Base-by-base conservation (phyloP, 176 grass and related monocot genomes). In the Poa pratensis region DNA sequence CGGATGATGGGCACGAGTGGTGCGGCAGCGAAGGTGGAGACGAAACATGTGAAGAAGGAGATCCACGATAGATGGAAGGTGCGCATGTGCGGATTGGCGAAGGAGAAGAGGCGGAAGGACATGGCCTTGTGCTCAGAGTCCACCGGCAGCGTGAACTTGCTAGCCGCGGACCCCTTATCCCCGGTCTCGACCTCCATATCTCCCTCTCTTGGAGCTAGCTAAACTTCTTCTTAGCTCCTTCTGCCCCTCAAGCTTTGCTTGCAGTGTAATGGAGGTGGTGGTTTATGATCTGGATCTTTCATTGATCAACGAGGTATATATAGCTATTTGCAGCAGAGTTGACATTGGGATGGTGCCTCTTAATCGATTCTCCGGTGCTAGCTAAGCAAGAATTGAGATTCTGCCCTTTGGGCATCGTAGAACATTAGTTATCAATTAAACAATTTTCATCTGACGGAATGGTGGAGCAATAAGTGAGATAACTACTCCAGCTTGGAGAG, bases 11-110 rank as follows among this genome's bases (percentile, higher is more conserved):
- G 94, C 2, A 97, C 90, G 0, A 94, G 70, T 0, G 95, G 93
- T 0, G 95, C 81, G 0, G 81, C 81, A 0, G 81, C 95, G 82
- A 98, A 98, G 80, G 95, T 98, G 42, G 95, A 98, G 17, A 98
- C 87, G 49, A 98, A 91, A 73, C 95, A 98, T 48, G 92, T 92
- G 90, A 98, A 98, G 91, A 98, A 98, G 42, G 95, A 98, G 32
- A 90, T 62, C 93, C 93, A 98, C 0, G 95, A 95, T n/a, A 98
- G 93, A 83, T 98, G 95, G 79, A 98, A 95, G 22, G 93, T 95
- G 74, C 79, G 85, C 93, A 95, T 95, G 50, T 95, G 93, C 0
- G 93, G 93, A 5, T 86, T 90, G 42, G 90, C 90, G 2, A 95
- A 76, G n/a, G 95, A 98, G 16, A 98, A 69, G 28, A 95, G 69